Evolutionary conservation across 2,329 filamentous ascomycete species (phyloP).

Genomic region (Zasmidium cellare): DNA sequence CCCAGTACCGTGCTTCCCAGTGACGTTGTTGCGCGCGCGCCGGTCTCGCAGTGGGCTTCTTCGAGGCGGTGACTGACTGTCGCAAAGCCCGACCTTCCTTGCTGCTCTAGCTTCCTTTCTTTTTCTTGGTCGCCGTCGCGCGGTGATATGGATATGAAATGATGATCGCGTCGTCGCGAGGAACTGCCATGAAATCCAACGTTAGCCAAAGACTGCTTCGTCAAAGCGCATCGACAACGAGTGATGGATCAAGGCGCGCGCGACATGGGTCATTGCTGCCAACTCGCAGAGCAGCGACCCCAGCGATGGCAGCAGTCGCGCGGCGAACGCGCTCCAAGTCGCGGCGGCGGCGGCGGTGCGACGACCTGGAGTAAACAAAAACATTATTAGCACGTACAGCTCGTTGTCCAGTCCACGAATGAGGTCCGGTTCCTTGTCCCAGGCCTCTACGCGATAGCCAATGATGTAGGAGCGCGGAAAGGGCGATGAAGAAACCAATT

Average conservation of each 20-base stretch:
- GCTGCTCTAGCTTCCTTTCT: background rate
- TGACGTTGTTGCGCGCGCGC: conserved; percentile 1
- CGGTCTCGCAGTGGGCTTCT: background rate
- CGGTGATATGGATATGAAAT: background rate
- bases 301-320: too few relatives aligned
- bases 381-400: background rate
- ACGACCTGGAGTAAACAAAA: conserved; percentile 8
- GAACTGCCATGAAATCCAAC: background rate
- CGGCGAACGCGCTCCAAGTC: conserved; percentile 2
- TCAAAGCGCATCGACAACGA: background rate
- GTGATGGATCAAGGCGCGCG: background rate
- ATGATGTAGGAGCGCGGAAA: too few relatives aligned
- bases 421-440: conserved; percentile 1
- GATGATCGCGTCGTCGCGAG: background rate
- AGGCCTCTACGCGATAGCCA: background rate
- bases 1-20: conserved; percentile 1
- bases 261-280: background rate
- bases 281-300: too few relatives aligned
- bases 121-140: background rate
- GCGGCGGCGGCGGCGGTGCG: conserved; percentile 13
- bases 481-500: background rate
- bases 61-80: conserved; percentile 1
- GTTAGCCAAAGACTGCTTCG: background rate
- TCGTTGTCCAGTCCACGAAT: background rate
- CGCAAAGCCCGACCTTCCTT: background rate